Conservation (phyloP, 176 grass and related monocot genomes). For the Rhynchospora tenuis region DNA sequence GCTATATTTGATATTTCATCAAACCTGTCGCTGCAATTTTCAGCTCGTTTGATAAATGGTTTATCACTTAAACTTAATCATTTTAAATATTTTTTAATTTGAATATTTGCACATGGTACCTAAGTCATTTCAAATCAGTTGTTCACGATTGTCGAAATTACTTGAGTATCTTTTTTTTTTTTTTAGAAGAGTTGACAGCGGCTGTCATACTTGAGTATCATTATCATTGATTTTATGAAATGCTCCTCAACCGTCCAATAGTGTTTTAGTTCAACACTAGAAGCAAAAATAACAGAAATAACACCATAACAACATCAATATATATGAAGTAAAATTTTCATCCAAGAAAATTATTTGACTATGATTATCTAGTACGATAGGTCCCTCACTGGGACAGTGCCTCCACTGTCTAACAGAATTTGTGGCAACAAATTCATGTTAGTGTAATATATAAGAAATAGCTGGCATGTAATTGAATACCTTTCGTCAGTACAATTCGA, state of each 20-base stretch:
- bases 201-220: too few relatives aligned
- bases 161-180: too few relatives aligned
- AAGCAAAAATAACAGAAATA: neutral
- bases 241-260: neutral
- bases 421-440: constrained; percentile 3
- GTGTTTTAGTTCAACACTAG: neutral
- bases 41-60: too few relatives aligned
- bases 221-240: too few relatives aligned
- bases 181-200: too few relatives aligned
- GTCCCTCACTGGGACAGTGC: neutral
- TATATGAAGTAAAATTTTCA: neutral
- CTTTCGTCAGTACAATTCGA: neutral
- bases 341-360: neutral
- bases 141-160: too few relatives aligned
- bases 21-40: too few relatives aligned
- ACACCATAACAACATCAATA: neutral
- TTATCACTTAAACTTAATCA: too few relatives aligned
- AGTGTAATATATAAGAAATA: neutral
- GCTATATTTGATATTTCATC: too few relatives aligned
- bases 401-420: constrained; percentile 3
- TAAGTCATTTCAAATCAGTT: too few relatives aligned
- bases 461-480: constrained; percentile 3
- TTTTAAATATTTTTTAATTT: too few relatives aligned
- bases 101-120: too few relatives aligned
- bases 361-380: neutral